A percentile compares a stretch with the other conserved stretches of the same genome.
phyloP scores from a whole-genome alignment of 2,329 filamentous ascomycete species.

The Botrytis galanthina region DNA sequence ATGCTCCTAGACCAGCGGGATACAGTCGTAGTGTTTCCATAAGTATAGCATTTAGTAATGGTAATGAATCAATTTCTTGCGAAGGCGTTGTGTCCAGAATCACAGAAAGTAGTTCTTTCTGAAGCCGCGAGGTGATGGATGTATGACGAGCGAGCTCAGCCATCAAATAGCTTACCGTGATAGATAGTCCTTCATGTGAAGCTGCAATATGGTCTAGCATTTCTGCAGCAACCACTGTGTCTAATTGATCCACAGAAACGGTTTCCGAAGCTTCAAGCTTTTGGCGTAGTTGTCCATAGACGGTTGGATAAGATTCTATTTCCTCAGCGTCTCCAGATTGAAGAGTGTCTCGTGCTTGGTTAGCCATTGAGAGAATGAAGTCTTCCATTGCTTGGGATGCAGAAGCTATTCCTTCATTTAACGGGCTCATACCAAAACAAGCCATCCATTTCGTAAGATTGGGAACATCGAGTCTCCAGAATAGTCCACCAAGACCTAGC shows the following conservation, averaged over 20 bases:
- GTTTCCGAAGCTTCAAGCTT: neutral
- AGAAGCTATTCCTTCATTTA: neutral
- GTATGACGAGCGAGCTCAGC: conserved; percentile 52
- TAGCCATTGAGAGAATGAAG: neutral
- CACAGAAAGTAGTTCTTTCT: neutral
- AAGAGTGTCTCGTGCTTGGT: neutral
- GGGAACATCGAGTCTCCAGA: neutral
- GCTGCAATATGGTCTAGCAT: conserved; percentile 72
- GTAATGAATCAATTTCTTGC: conserved; percentile 47
- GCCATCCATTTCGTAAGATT: neutral
- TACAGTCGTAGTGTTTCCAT: conserved; percentile 56
- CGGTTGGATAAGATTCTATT: neutral
- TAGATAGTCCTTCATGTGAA: conserved; percentile 71
- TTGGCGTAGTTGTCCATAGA: neutral
- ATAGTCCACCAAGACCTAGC: neutral
- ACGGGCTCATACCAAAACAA: neutral
- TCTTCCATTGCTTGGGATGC: neutral
- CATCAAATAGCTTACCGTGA: conserved; percentile 60
- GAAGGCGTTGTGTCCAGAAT: neutral
- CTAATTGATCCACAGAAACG: conserved; percentile 6
- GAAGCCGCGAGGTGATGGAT: conserved; percentile 26
- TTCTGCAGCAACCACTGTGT: conserved; percentile 57
- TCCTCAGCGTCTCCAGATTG: neutral
- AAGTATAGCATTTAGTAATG: conserved; percentile 53
- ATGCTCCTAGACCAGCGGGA: conserved; percentile 52